Conservation (phyloP, 2,329 filamentous ascomycete genomes). For the Botryotinia calthae region DNA sequence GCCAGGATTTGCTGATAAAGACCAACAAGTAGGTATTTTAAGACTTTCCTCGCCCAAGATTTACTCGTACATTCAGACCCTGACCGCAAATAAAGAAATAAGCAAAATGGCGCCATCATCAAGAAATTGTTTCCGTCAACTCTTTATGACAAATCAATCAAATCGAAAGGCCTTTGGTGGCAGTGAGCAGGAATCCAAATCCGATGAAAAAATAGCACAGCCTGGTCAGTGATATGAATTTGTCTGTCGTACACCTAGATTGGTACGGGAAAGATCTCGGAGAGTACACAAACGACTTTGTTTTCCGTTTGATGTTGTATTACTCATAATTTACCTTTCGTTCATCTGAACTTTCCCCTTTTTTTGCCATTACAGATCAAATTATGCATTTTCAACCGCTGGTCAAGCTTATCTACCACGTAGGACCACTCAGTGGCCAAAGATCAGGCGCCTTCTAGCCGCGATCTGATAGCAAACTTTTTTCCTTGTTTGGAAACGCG, state of each 20-base stretch:
- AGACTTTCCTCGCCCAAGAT: background rate
- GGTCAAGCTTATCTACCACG: background rate
- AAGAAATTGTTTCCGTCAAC: conserved; percentile 2
- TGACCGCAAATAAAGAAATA: background rate
- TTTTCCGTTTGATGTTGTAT: background rate
- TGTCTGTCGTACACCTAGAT: background rate
- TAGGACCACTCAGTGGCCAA: background rate
- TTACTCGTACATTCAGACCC: background rate
- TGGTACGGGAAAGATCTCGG: background rate
- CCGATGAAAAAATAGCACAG: background rate
- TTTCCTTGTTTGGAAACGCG: background rate
- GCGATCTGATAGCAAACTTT: conserved; percentile 1
- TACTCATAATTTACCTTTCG: background rate
- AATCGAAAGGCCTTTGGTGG: background rate
- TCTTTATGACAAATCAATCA: background rate
- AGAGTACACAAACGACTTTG: background rate
- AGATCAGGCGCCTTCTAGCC: conserved; percentile 16
- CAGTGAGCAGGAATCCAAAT: background rate
- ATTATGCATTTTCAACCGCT: background rate
- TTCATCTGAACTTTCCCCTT: background rate
- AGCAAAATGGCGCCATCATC: background rate
- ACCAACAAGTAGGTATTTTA: background rate
- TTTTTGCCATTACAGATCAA: background rate
- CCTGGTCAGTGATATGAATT: background rate
- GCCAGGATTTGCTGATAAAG: background rate